phyloP scores from a whole-genome alignment of 2,329 filamentous ascomycete species.

The Sporothrix protearum region DNA sequence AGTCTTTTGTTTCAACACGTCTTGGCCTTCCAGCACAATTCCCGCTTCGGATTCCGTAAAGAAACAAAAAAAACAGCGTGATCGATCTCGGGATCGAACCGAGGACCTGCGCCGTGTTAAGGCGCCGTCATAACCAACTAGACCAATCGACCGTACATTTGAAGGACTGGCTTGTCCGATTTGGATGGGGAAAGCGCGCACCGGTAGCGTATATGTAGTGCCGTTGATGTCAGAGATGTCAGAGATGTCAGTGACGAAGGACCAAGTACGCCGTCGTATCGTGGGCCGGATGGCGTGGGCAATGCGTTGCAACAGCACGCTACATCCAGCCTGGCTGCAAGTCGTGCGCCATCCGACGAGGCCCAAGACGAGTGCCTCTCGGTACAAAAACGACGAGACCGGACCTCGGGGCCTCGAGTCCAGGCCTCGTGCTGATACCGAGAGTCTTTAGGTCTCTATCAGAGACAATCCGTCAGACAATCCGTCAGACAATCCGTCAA shows the following conservation, averaged over 20 bases:
- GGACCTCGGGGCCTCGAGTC: neutral
- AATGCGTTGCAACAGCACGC: neutral
- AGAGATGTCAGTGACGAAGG: no score
- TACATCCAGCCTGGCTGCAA: neutral
- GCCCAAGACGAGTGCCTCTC: neutral
- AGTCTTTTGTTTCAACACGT: no score
- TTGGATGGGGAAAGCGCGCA: neutral
- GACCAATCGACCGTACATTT: slow-evolving; percentile 17
- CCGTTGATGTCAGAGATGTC: no score
- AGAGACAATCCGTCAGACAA: no score
- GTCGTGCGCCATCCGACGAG: neutral
- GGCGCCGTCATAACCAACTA: slow-evolving; percentile 22
- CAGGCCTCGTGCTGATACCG: no score
- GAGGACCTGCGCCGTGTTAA: slow-evolving; percentile 21
- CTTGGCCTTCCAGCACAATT: no score
- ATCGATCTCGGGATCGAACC: slow-evolving; percentile 20
- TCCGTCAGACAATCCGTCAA: no score
- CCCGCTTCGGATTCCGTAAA: no score
- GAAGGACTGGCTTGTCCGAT: neutral
- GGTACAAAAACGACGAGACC: neutral
- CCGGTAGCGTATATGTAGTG: slow-evolving; percentile 4
- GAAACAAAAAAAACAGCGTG: neutral
- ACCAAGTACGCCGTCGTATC: neutral
- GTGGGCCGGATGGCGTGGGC: neutral
- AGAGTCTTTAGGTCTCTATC: no score